Evolutionary conservation across 352 stramenopile genomes (phyloP), one percentile per base, ranked within the genome.

Genomic region (Globisporangium rhizosaccharum): DNA sequence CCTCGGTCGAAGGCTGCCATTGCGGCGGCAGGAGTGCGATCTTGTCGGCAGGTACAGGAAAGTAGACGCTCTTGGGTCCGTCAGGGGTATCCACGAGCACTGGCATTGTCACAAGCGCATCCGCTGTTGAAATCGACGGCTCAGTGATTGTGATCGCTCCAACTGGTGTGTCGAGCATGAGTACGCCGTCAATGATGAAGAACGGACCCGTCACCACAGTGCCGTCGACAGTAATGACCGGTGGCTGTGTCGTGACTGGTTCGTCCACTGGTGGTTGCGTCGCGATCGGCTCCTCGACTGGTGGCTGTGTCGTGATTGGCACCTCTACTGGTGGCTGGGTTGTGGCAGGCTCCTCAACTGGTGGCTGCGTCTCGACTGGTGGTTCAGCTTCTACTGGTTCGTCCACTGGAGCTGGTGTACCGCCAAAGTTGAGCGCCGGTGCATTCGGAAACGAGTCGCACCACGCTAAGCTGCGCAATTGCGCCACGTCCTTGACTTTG

Each of bases 401-500:
- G 14, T 7, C 41, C 18, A 14, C 41, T 47, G 41, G 41, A 9
- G 14, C 41, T 9, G 41, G 14, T 14, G 18, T 20, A 6, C 14
- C 18, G 14, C 1, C 28, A 26, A 59, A 30, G 10, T 15, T 20
- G n/a, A 59, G 49, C 10, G 44, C 6, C 28, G 53, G 44, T 20
- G 42, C 26, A 14, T 37, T 52, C 12, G 30, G 18, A 12, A 53
- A 39, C 11, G 49, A 23, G 28, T 37, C 26, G 53, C 53, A 59
- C 44, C 53, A 59, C 3, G 49, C 30, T 14, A 44, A 52, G 8
- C 39, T 12, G 3, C 42, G 53, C 8, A 42, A 59, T 15, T 53
- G 53, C n/a, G 23, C 11, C 28, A 18, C 51, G 18, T 50, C 47
- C 44, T 59, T 53, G 26, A 59, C 53, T 39, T 53, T 59, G 20